phyloP scores from a whole-genome alignment of 768 basidiomycete species.

The Tulasnella sp. region DNA sequence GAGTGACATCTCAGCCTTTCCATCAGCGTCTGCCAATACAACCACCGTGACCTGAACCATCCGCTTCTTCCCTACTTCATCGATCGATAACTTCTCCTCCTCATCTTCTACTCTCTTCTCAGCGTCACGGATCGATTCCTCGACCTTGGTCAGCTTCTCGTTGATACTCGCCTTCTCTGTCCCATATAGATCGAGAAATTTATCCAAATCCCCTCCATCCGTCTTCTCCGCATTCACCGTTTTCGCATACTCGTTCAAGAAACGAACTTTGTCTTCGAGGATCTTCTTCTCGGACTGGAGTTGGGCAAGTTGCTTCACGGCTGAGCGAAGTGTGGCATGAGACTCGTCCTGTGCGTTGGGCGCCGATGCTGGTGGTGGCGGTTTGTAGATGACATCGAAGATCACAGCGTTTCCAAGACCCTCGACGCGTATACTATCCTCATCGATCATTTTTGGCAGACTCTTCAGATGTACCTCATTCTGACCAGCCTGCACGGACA shows the following conservation, averaged over 20 bases:
- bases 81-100: constrained; percentile 23
- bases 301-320: neutral
- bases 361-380: neutral
- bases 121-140: constrained; percentile 8
- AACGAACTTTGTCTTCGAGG: neutral
- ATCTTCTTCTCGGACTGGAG: constrained; percentile 2
- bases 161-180: constrained; percentile 5
- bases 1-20: constrained; percentile 36
- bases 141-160: neutral
- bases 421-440: constrained; percentile 10
- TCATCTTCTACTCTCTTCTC: constrained; percentile 24
- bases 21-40: constrained; percentile 32
- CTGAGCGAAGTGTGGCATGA: neutral
- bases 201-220: constrained; percentile 22
- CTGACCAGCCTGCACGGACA: constrained; percentile 4
- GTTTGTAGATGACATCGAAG: constrained; percentile 10
- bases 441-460: constrained; percentile 10
- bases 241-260: constrained; percentile 6
- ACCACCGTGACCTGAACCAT: constrained; percentile 33
- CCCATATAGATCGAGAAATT: constrained; percentile 32
- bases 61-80: constrained; percentile 18
- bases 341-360: neutral
- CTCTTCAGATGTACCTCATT: constrained; percentile 2
- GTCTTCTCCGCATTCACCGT: constrained; percentile 31
- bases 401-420: constrained; percentile 11